Evolutionary conservation across 306 rosid species (phyloP).

Genomic region (Begonia peltatifolia): DNA sequence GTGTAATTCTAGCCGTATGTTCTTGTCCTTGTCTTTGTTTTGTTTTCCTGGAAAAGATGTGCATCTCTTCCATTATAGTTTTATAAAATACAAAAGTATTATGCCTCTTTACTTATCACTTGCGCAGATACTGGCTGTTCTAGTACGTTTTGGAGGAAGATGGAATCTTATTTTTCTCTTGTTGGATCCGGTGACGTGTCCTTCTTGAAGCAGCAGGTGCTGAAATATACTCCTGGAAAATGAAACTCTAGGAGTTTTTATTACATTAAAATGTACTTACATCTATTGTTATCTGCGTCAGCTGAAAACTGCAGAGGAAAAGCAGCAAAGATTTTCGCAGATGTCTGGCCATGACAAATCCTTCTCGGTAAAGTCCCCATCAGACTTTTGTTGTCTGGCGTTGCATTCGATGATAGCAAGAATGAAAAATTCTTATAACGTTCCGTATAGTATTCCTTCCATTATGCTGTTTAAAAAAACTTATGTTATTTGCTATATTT

Average conservation of each 20-base stretch:
- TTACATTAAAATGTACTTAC: slow-evolving; percentile 9
- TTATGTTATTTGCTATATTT: too few relatives aligned
- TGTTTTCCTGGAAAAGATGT: slow-evolving; percentile 3
- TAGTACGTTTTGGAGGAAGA: slow-evolving; percentile 73
- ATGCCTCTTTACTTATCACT: slow-evolving; percentile 13
- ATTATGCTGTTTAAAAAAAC: too few relatives aligned
- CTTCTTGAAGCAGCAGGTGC: slow-evolving; percentile 73
- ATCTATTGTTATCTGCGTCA: slow-evolving; percentile 19
- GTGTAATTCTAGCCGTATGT: slow-evolving; percentile 45
- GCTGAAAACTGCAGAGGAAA: slow-evolving; percentile 41
- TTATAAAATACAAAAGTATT: background rate
- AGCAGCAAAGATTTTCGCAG: slow-evolving; percentile 30
- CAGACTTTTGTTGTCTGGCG: too few relatives aligned
- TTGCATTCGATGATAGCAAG: too few relatives aligned
- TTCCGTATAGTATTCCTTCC: too few relatives aligned
- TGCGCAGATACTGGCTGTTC: slow-evolving; percentile 50
- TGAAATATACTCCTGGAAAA: background rate
- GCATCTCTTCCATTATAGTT: background rate
- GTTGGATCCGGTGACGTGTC: slow-evolving; percentile 50
- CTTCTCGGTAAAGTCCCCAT: background rate
- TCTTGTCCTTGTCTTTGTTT: slow-evolving; percentile 11
- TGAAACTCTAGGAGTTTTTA: background rate
- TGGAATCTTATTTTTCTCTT: slow-evolving; percentile 70
- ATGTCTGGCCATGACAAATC: slow-evolving; percentile 22
- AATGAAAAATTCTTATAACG: too few relatives aligned